These are phyloP conservation scores for Hypoxylon trugodes DNA, from an alignment of 495 filamentous ascomycete genomes.

Conservation along the genomic window DNA sequence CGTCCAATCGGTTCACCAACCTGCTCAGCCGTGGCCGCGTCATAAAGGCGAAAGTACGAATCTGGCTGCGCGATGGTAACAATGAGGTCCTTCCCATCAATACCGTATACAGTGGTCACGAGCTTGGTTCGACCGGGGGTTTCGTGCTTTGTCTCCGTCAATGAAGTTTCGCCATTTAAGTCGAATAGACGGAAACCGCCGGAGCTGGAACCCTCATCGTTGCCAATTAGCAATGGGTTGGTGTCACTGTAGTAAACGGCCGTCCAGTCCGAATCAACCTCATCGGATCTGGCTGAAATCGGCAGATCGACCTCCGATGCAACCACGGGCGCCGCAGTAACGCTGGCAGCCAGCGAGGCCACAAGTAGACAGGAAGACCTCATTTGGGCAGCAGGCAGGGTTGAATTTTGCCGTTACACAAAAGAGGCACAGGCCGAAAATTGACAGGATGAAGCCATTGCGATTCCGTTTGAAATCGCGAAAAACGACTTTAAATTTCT, in stretches of 20 bases:
- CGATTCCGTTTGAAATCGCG: slow-evolving; percentile 2
- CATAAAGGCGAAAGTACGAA: slow-evolving; percentile 46
- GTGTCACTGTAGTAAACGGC: slow-evolving; percentile 25
- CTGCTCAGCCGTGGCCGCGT: slow-evolving; percentile 20
- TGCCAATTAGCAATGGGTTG: slow-evolving; percentile 41
- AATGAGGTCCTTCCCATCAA: slow-evolving; percentile 38
- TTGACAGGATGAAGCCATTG: slow-evolving; percentile 8
- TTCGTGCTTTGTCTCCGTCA: slow-evolving; percentile 37
- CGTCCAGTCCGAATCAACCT: slow-evolving; percentile 34
- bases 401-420: not conserved
- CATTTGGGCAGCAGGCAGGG: slow-evolving; percentile 5
- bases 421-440: not conserved
- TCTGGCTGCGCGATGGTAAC: slow-evolving; percentile 45
- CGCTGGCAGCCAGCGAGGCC: slow-evolving; percentile 12
- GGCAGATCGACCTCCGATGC: slow-evolving; percentile 27
- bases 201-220: slow-evolving; percentile 42
- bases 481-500: not conserved
- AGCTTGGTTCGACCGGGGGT: slow-evolving; percentile 46
- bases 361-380: slow-evolving; percentile 1
- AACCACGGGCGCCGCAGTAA: not conserved
- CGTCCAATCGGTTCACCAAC: slow-evolving; percentile 33
- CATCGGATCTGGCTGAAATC: slow-evolving; percentile 28
- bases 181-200: slow-evolving; percentile 42
- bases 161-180: slow-evolving; percentile 20
- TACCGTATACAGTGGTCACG: slow-evolving; percentile 36